Conservation (phyloP, 2,329 filamentous ascomycete genomes). For the Elsinoe batatas region DNA sequence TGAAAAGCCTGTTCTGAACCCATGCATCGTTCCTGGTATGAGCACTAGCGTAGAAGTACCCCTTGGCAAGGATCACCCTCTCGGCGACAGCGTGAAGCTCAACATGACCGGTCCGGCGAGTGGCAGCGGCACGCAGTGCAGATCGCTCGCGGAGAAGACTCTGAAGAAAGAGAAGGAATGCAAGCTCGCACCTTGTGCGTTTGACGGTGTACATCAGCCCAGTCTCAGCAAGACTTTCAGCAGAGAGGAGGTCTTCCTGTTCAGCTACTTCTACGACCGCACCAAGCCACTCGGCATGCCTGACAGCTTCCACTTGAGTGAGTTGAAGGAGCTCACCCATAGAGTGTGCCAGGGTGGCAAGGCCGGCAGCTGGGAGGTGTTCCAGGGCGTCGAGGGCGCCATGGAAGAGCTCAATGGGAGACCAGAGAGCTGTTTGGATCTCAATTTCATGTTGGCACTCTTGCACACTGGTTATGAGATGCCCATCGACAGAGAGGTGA, state of each 20-base stretch:
- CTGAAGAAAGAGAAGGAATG: constrained; percentile 79
- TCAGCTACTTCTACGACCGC: constrained; percentile 97
- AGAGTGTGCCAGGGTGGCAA: constrained; percentile 77
- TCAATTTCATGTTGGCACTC: constrained; percentile 92
- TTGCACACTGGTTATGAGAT: constrained; percentile 96
- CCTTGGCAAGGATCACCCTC: constrained; percentile 54
- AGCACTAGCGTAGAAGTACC: constrained; percentile 62
- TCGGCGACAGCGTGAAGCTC: constrained; percentile 57
- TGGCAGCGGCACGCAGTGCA: constrained; percentile 74
- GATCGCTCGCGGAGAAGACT: constrained; percentile 79
- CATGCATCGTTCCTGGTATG: constrained; percentile 78
- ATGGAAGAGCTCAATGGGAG: constrained; percentile 69
- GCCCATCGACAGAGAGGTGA: constrained; percentile 91
- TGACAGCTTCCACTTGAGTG: constrained; percentile 86
- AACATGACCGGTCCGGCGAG: constrained; percentile 81
- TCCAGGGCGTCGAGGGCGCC: constrained; percentile 65
- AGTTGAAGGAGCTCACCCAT: constrained; percentile 75
- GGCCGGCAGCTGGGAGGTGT: constrained; percentile 74
- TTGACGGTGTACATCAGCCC: constrained; percentile 95
- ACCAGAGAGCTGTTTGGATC: constrained; percentile 85
- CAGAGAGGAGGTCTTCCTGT: constrained; percentile 85
- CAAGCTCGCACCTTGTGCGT: constrained; percentile 82
- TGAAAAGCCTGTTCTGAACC: constrained; percentile 62
- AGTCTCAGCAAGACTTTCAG: constrained; percentile 85
- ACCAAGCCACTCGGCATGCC: constrained; percentile 92